These are phyloP conservation scores for Bruguiera parviflora DNA, from an alignment of 345 rosid genomes.

Conservation along the genomic window DNA sequence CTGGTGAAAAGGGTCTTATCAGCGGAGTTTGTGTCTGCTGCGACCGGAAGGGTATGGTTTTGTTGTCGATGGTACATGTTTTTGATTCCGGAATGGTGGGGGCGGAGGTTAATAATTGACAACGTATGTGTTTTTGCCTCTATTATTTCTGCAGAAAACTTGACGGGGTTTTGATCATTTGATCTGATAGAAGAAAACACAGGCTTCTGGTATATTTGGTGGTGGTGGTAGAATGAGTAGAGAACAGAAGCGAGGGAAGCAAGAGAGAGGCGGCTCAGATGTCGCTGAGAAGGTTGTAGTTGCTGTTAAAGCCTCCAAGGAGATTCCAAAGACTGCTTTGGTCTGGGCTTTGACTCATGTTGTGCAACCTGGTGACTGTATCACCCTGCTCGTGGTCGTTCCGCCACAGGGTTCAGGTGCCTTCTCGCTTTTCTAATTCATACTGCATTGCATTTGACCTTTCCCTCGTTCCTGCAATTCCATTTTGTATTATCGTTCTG, in stretches of 20 bases:
- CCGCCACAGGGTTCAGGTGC: conserved; percentile 69
- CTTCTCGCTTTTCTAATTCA: conserved; percentile 9
- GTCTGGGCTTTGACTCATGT: conserved; percentile 99
- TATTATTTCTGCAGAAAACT: conserved; percentile 12
- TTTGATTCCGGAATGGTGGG: conserved; percentile 39
- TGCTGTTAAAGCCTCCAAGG: conserved; percentile 94
- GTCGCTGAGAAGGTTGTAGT: conserved; percentile 77
- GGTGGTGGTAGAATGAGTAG: conserved; percentile 45
- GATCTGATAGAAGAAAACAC: conserved; percentile 13
- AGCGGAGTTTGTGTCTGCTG: conserved; percentile 29
- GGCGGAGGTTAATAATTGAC: conserved; percentile 37
- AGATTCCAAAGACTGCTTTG: conserved; percentile 83
- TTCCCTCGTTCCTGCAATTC: not conserved
- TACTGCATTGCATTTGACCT: not conserved
- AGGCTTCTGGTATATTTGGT: not conserved
- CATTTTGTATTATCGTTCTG: no score
- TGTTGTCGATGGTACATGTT: conserved; percentile 36
- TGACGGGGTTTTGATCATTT: conserved; percentile 22
- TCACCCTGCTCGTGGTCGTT: conserved; percentile 83
- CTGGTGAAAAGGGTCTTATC: conserved; percentile 50
- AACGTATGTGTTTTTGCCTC: conserved; percentile 15
- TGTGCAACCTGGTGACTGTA: conserved; percentile 93
- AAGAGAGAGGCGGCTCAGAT: conserved; percentile 45
- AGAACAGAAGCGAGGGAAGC: conserved; percentile 53
- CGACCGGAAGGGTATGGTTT: conserved; percentile 25